Base-by-base conservation (phyloP, 129 eudicot genomes). In the Centaurea solstitialis region DNA sequence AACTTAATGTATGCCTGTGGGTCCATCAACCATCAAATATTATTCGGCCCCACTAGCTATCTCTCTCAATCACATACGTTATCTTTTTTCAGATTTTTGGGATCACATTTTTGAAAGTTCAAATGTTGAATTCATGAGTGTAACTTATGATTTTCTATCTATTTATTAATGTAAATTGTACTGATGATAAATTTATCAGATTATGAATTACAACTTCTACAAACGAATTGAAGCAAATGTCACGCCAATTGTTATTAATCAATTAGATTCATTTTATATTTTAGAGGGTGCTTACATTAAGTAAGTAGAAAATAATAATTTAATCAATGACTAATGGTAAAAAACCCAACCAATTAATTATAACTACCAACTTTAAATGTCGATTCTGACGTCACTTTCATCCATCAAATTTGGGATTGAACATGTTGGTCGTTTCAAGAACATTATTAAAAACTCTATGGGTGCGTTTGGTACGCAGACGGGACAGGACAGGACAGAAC, bases 11-110 rank as follows among this genome's bases (percentile, higher is more conserved):
- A 65, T 64, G 61, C 64, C 43, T 18, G 28, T 43, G 80, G 75
- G 70, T 41, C 79, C 84, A 80, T 73, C 69, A 73, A 73, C 84
- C 84, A 80, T 73, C 84, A 80, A 73, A 80, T 80, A 80, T 73
- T 80, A 80, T 62, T 81, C 13, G 80, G 80, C 57, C 85, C 80
- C 47, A 75, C 80, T 6, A 68, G 23, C 71, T 6, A 68, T 37
- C 71, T 81, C 21, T 67, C 80, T 75, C 71, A 67, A 35, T 68
- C 80, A 74, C 75, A 43, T 39, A 59, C 68, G 12, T 12, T 37
- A 28, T 78, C 23, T 80, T n/a, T 53, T 15, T 70, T 20, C 9
- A 5, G 9, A n/a, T n/a, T n/a, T n/a, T 57, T 57, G 20, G 65
- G 65, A 57, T 57, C 65, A 57, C 65, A 57, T 57, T 57, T n/a